Conservation (phyloP, 768 basidiomycete genomes). For the Porphyrellus cyaneotinctus region DNA sequence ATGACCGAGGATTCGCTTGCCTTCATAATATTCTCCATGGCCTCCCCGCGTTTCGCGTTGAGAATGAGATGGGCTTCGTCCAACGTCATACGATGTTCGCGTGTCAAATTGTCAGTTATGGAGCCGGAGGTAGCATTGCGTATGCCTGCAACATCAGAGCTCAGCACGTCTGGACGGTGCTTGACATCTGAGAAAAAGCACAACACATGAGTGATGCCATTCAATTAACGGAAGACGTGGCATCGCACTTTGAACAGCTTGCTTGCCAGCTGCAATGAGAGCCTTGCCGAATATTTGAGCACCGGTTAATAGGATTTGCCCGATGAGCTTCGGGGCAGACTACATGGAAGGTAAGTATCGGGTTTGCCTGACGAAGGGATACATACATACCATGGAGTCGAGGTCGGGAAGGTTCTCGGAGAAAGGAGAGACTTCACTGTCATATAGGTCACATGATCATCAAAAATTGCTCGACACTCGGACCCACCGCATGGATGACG, state of each 20-base stretch:
- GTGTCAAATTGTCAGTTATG: constrained; percentile 73
- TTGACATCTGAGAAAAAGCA: constrained; percentile 66
- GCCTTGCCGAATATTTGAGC: constrained; percentile 88
- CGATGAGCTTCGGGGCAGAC: constrained; percentile 76
- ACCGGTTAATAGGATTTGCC: constrained; percentile 77
- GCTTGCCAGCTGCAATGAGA: constrained; percentile 81
- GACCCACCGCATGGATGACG: neutral
- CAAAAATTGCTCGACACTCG: constrained; percentile 8
- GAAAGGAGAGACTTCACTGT: no score
- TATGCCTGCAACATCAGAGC: constrained; percentile 67
- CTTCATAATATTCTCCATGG: constrained; percentile 66
- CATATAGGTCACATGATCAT: constrained; percentile 19
- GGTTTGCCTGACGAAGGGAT: neutral
- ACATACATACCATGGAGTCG: constrained; percentile 23
- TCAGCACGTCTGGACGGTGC: constrained; percentile 67
- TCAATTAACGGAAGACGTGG: neutral
- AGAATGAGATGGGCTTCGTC: constrained; percentile 94
- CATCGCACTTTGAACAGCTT: constrained; percentile 86
- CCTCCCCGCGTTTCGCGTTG: constrained; percentile 75
- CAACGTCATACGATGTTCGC: constrained; percentile 86
- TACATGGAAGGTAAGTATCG: constrained; percentile 27
- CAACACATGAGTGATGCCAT: neutral
- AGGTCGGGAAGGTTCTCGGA: constrained; percentile 1
- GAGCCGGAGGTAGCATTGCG: constrained; percentile 73
- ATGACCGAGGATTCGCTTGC: constrained; percentile 37